These are phyloP conservation scores for Asterophora parasitica DNA, from an alignment of 768 basidiomycete genomes.

Conservation along the genomic window DNA sequence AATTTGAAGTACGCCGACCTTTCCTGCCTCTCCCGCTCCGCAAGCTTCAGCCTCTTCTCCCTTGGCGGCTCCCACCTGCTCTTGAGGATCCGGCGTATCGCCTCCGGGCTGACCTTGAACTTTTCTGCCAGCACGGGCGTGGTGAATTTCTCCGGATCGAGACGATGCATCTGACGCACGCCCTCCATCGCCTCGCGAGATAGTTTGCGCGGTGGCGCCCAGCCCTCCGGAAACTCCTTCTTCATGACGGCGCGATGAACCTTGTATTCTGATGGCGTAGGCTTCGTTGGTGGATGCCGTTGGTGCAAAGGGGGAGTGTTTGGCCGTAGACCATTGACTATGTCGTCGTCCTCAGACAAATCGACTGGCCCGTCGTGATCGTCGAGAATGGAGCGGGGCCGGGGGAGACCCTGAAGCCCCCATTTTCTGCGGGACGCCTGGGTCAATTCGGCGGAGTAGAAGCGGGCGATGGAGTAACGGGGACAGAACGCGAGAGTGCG, in stretches of 20 bases:
- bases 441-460: constrained; percentile 17
- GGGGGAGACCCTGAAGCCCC: constrained; percentile 33
- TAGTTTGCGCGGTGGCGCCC: constrained; percentile 76
- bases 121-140: constrained; percentile 67
- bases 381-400: constrained; percentile 43
- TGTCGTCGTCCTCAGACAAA: constrained; percentile 47
- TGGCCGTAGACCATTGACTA: constrained; percentile 38
- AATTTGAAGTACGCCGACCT: constrained; percentile 34
- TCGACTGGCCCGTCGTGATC: constrained; percentile 42
- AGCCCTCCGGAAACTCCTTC: constrained; percentile 57
- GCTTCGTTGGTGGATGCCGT: constrained; percentile 31
- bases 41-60: constrained; percentile 46
- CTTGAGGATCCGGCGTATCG: constrained; percentile 72
- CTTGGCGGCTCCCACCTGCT: constrained; percentile 64
- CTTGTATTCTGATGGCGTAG: constrained; percentile 46
- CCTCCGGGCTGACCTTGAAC: constrained; percentile 79
- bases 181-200: constrained; percentile 84
- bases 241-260: constrained; percentile 48
- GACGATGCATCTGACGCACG: constrained; percentile 57
- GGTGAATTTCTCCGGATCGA: constrained; percentile 60
- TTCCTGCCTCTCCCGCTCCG: constrained; percentile 44
- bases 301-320: constrained; percentile 32
- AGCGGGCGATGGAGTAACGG: constrained; percentile 16
- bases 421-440: constrained; percentile 28
- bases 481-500: constrained; percentile 16